These are phyloP conservation scores for Madurella mycetomatis DNA, from an alignment of 2,329 filamentous ascomycete species.

Conservation along the genomic window DNA sequence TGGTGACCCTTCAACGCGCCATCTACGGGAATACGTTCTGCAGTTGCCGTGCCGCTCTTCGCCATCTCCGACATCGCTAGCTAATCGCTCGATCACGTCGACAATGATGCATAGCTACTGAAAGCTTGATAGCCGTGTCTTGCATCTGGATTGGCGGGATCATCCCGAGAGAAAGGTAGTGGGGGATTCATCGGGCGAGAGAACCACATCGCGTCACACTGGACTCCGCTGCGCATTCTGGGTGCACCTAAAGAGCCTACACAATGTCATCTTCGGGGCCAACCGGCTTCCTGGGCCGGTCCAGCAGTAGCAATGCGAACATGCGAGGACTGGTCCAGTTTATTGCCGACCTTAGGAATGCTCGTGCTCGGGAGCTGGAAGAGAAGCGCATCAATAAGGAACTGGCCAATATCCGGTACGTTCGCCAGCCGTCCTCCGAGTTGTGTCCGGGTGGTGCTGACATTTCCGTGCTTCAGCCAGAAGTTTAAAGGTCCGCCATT, in stretches of 20 bases:
- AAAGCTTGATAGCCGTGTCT: constrained; percentile 3
- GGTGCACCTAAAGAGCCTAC: constrained; percentile 2
- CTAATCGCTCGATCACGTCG: constrained; percentile 1
- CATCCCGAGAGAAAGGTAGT: neutral
- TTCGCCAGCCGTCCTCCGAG: neutral
- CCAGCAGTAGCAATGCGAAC: constrained; percentile 60
- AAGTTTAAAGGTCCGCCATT: constrained; percentile 75
- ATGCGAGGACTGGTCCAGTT: constrained; percentile 92
- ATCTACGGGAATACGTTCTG: neutral
- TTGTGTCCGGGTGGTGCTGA: neutral
- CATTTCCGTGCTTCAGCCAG: constrained; percentile 49
- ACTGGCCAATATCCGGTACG: constrained; percentile 86
- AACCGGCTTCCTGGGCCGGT: constrained; percentile 60
- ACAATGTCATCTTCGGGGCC: constrained; percentile 53
- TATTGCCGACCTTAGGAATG: constrained; percentile 94
- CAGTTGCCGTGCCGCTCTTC: constrained; percentile 1
- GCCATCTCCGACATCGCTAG: constrained; percentile 6
- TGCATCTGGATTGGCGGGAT: neutral
- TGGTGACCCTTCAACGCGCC: constrained; percentile 3
- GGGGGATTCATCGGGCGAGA: neutral
- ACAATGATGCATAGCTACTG: constrained; percentile 14
- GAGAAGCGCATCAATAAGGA: constrained; percentile 99
- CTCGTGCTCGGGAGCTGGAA: constrained; percentile 88
- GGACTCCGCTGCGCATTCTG: neutral
- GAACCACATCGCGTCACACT: neutral